Conservation (phyloP, 2,329 filamentous ascomycete species). For the Fusarium transvaalense region DNA sequence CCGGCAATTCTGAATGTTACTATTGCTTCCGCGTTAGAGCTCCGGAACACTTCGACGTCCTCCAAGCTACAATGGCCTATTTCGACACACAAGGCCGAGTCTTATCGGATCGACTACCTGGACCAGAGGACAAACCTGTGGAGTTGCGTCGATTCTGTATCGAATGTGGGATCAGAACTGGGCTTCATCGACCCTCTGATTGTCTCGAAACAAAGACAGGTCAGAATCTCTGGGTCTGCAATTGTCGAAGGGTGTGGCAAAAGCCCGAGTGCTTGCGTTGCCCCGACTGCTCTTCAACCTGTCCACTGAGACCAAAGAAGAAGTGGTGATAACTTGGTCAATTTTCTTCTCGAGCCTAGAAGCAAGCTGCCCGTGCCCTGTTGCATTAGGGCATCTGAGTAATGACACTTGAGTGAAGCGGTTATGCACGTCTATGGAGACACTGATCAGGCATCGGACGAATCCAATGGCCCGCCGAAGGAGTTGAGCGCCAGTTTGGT, state of each 20-base stretch:
- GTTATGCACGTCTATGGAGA: conserved; percentile 4
- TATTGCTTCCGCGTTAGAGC: conserved; percentile 57
- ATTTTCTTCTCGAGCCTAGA: not conserved
- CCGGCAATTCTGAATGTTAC: conserved; percentile 59
- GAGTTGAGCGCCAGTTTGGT: not conserved
- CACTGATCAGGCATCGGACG: not conserved
- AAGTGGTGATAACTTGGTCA: conserved; percentile 42
- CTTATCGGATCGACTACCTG: conserved; percentile 49
- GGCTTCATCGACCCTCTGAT: conserved; percentile 55
- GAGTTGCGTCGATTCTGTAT: conserved; percentile 58
- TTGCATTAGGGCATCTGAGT: conserved; percentile 15
- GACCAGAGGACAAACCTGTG: conserved; percentile 48
- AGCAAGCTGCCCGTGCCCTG: not conserved
- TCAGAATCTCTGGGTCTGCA: conserved; percentile 57
- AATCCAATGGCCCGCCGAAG: not conserved
- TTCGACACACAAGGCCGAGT: conserved; percentile 51
- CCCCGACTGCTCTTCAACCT: conserved; percentile 53
- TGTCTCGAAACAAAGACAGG: conserved; percentile 55
- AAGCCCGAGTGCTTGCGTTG: conserved; percentile 54
- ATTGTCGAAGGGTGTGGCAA: conserved; percentile 54
- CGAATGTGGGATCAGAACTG: conserved; percentile 56
- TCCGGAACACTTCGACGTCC: conserved; percentile 56
- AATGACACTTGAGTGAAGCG: not conserved
- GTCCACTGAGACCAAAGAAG: conserved; percentile 53
- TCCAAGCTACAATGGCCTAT: conserved; percentile 52